Base-by-base conservation (phyloP, 208 protist species). In the Acanthamoeba royreba region DNA sequence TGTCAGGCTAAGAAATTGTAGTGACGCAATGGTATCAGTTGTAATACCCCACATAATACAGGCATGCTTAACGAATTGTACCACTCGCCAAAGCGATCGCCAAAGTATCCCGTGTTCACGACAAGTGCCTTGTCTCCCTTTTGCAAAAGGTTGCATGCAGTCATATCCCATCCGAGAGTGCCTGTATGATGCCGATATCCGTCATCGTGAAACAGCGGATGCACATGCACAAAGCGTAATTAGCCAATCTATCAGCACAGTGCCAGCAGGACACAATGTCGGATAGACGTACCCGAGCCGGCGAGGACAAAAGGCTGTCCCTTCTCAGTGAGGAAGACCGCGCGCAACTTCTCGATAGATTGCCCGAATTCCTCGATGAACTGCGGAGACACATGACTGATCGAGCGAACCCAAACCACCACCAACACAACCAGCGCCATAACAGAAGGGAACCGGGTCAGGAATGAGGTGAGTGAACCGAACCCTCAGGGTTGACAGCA, bases 31-130 rank as follows among this genome's bases (percentile, higher is more conserved):
- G n/a, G 11, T 72, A 13, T 9, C 4, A 5, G 22, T 13, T n/a
- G 31, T 0, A 35, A 42, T 25, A 63, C 25, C 25, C 25, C 25
- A 25, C 25, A 63, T 25, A 63, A 25, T 25, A 25, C 25, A 63
- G 25, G 25, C 53, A 61, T 61, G 53, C 7, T 8, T 11, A 69
- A 69, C 28, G 13, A 25, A 5, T 22, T 42, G 31, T n/a, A 92
- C 86, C 83, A 93, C 55, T 94, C 93, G n/a, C 52, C 88, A 25
- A 94, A 94, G 69, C 63, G 61, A 19, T 94, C 93, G 53, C 93
- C 87, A 33, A 94, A 94, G 55, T 93, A 94, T 31, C 93, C 93
- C 25, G 87, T 94, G 47, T 85, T 94, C 49, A 94, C 86, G 22
- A 94, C 63, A 47, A 94, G 93, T 31, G 88, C 93, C 38, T 79